phyloP scores from a whole-genome alignment of 148 eudicot species.

The Heliosperma pusillum region DNA sequence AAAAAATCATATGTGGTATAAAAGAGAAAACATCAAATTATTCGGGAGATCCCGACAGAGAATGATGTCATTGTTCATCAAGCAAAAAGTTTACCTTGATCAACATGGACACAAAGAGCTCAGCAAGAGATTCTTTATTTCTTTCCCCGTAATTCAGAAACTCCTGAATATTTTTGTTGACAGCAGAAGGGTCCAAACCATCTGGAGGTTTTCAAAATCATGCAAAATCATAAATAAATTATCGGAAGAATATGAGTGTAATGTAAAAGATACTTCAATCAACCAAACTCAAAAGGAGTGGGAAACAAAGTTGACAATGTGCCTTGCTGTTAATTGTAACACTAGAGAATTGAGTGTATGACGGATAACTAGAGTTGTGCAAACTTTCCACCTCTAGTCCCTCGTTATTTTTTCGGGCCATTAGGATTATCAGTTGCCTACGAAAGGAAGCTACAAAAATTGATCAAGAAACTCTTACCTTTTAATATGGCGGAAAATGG shows the following conservation, averaged over 20 bases:
- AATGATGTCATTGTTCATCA: not conserved
- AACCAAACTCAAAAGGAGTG: not conserved
- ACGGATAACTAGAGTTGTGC: no score
- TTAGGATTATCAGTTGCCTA: not conserved
- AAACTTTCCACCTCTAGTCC: not conserved
- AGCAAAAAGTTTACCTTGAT: slow-evolving; percentile 48
- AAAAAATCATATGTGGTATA: no score
- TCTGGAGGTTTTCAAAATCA: slow-evolving; percentile 36
- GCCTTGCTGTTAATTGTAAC: no score
- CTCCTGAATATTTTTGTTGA: slow-evolving; percentile 34
- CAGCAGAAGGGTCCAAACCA: slow-evolving; percentile 53
- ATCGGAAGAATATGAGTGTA: not conserved
- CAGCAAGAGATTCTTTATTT: slow-evolving; percentile 70
- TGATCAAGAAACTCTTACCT: slow-evolving; percentile 37
- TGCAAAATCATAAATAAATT: not conserved
- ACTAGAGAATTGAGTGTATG: no score
- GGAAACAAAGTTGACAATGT: not conserved
- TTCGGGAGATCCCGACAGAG: not conserved
- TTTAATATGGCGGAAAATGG: slow-evolving; percentile 69
- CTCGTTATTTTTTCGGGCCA: not conserved
- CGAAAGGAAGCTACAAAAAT: not conserved
- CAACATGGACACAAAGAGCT: slow-evolving; percentile 72
- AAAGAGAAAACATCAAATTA: not conserved
- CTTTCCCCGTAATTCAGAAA: slow-evolving; percentile 48
- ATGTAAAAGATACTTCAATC: not conserved